Evolutionary conservation across 352 stramenopile genomes (phyloP), one percentile per base, ranked within the genome.

Genomic region (Pythium rishiriense): DNA sequence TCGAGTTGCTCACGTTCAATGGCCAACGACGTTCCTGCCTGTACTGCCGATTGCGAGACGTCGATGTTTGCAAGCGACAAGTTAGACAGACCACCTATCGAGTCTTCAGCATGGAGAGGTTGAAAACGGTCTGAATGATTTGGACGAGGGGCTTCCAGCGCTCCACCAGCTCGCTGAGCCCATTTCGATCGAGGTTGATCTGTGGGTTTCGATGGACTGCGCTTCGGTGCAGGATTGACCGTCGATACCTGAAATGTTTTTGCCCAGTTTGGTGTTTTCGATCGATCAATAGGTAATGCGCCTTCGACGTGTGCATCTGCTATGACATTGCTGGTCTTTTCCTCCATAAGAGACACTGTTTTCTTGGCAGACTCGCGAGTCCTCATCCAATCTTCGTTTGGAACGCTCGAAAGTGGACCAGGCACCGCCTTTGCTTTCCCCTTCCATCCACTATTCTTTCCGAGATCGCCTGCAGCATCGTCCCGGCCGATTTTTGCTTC

Each of bases 381-480:
- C 35, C 71, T 52, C 81, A 93, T 93, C 83, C 83, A 93, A 1
- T 88, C 75, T 42, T 90, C 83, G 64, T 90, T 87, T 4, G 76
- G 74, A 0, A 85, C 74, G 39, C 75, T 75, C 22, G 73, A 72
- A 69, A 84, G 78, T 10, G 81, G 79, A 2, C 81, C 83, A 29
- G 79, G 77, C 3, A 72, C 73, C 11, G 75, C 67, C 12, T 76
- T 54, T 5, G 46, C 69, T 60, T 78, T 87, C 3, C 75, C 75
- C 53, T 85, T 85, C 80, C 82, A 89, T 25, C 66, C 66, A 15
- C 43, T 37, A 10, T 42, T 56, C 45, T 66, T 68, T 10, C 5
- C 12, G 4, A 15, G 25, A n/a, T 47, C 35, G 24, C 2, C 29
- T 39, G 10, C 3, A 12, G 1, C 54, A 21, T 49, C 47, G 12